Evolutionary conservation across 75 land plant species (phyloP).

Genomic region (Isoetes taiwanensis): DNA sequence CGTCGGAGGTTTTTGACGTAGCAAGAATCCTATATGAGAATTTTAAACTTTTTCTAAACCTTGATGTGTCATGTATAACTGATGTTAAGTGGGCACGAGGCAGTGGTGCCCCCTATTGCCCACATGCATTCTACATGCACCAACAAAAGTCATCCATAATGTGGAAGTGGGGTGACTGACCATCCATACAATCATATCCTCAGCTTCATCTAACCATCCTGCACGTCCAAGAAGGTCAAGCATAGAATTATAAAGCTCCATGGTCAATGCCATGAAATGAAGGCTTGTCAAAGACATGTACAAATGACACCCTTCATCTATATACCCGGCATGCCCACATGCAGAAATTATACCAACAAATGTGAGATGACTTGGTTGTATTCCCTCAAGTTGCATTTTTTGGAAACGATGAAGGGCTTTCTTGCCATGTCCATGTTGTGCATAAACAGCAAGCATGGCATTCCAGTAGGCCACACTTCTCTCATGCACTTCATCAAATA

Average conservation of each 20-base stretch:
- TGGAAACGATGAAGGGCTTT: slow-evolving; percentile 10
- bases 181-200: slow-evolving; percentile 11
- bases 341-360: slow-evolving; percentile 8
- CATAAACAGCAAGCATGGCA: slow-evolving; percentile 16
- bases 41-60: no score
- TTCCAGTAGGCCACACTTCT: slow-evolving; percentile 32
- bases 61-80: no score
- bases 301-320: background rate
- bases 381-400: slow-evolving; percentile 13
- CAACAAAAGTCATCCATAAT: slow-evolving; percentile 10
- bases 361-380: slow-evolving; percentile 15
- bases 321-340: background rate
- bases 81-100: no score
- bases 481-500: slow-evolving; percentile 19
- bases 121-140: slow-evolving; percentile 19
- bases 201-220: slow-evolving; percentile 9
- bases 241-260: slow-evolving; percentile 21
- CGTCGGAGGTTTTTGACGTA: no score
- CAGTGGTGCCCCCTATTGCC: no score
- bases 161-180: background rate
- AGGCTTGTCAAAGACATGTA: background rate
- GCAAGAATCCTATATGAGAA: no score
- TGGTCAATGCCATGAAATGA: background rate
- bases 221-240: slow-evolving; percentile 16
- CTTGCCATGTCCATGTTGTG: background rate